phyloP scores from a whole-genome alignment of 2,329 filamentous ascomycete species.

The Cladosporium sphaerospermum region DNA sequence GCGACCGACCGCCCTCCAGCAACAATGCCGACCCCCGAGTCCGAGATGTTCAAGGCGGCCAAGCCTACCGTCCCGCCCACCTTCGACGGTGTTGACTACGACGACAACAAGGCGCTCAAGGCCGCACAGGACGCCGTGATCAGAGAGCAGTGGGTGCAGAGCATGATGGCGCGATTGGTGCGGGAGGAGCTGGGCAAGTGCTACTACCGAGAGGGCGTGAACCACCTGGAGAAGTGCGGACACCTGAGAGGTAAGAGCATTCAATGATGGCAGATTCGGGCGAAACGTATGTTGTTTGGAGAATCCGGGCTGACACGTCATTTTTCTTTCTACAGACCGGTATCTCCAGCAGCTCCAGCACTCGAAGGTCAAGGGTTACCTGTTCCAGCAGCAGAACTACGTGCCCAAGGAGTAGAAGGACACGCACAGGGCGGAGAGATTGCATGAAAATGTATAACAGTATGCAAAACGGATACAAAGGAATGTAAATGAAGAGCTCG shows the following conservation, averaged over 20 bases:
- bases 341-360: conserved; percentile 73
- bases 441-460: conserved; percentile 5
- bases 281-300: background rate
- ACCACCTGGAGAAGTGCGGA: conserved; percentile 84
- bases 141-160: conserved; percentile 80
- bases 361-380: conserved; percentile 69
- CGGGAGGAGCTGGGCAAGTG: conserved; percentile 80
- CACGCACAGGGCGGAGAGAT: background rate
- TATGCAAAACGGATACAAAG: conserved; percentile 7
- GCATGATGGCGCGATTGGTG: conserved; percentile 82
- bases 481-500: conserved; percentile 8
- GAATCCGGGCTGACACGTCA: background rate
- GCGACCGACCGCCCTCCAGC: background rate
- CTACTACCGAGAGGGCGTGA: conserved; percentile 77
- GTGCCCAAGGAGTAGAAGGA: conserved; percentile 40
- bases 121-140: conserved; percentile 76
- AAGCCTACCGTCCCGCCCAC: conserved; percentile 77
- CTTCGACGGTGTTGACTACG: conserved; percentile 82
- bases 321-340: conserved; percentile 50
- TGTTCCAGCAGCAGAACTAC: conserved; percentile 76
- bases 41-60: conserved; percentile 71
- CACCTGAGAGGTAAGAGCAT: conserved; percentile 63
- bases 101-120: conserved; percentile 74
- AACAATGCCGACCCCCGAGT: conserved; percentile 75
- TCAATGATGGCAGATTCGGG: background rate